Evolutionary conservation across 305 asterid species (phyloP).

Genomic region (Solanum hybrid): DNA sequence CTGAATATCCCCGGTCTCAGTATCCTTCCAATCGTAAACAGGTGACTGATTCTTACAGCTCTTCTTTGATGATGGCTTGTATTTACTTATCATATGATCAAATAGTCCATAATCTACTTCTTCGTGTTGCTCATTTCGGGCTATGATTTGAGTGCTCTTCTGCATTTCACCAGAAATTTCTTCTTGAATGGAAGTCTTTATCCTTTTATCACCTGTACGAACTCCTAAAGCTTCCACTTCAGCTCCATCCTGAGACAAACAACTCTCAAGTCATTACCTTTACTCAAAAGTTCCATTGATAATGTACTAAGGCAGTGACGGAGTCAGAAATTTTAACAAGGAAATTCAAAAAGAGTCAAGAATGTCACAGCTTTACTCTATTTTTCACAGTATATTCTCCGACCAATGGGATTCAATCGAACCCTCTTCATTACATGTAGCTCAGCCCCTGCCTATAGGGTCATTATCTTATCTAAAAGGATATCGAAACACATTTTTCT

Average conservation of each 20-base stretch:
- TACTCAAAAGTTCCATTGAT: background rate
- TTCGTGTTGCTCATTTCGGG: slow-evolving; percentile 16
- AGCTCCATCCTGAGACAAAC: slow-evolving; percentile 35
- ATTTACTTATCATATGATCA: slow-evolving; percentile 22
- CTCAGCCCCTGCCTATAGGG: background rate
- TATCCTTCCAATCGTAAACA: slow-evolving; percentile 9
- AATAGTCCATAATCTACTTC: slow-evolving; percentile 20
- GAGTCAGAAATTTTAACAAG: background rate
- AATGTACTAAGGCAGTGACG: background rate
- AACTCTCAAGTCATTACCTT: background rate
- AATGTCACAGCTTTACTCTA: background rate
- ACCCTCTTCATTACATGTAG: background rate
- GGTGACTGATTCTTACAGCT: slow-evolving; percentile 18
- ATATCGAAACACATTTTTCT: background rate
- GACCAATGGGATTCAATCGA: background rate
- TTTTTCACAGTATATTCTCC: background rate
- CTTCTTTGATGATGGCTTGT: slow-evolving; percentile 20
- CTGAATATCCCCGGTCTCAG: slow-evolving; percentile 13
- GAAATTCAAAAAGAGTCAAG: background rate
- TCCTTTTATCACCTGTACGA: slow-evolving; percentile 17
- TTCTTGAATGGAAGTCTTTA: slow-evolving; percentile 16
- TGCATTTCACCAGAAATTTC: slow-evolving; percentile 22
- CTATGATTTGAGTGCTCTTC: slow-evolving; percentile 13
- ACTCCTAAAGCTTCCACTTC: slow-evolving; percentile 14
- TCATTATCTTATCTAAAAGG: background rate